These are phyloP conservation scores for Ustilago bromivora DNA, from an alignment of 1,284 basidiomycete genomes.

Conservation along the genomic window DNA sequence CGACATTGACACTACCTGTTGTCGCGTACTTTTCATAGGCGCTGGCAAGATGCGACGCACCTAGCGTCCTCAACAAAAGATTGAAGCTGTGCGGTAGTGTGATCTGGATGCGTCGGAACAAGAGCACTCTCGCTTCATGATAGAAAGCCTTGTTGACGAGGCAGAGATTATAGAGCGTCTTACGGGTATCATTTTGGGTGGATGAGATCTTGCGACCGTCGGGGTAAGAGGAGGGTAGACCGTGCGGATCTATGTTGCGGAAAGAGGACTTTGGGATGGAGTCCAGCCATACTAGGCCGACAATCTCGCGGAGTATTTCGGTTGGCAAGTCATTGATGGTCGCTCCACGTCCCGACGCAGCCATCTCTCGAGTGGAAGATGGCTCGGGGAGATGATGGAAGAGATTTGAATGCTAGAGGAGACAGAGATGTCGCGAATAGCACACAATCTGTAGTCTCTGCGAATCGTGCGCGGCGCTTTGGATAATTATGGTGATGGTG, in stretches of 20 bases:
- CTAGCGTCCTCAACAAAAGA: conserved; percentile 58
- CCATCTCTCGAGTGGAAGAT: conserved; percentile 33
- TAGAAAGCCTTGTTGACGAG: conserved; percentile 65
- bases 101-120: conserved; percentile 66
- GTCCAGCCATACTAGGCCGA: conserved; percentile 61
- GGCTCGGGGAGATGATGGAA: neutral
- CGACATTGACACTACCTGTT: conserved; percentile 51
- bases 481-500: neutral
- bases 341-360: conserved; percentile 32
- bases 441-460: neutral
- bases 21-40: conserved; percentile 59
- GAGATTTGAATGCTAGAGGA: neutral
- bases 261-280: conserved; percentile 62
- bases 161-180: conserved; percentile 63
- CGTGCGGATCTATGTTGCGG: conserved; percentile 64
- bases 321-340: conserved; percentile 54
- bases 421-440: neutral
- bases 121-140: conserved; percentile 61
- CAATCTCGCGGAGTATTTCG: conserved; percentile 61
- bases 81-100: conserved; percentile 66
- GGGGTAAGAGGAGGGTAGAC: conserved; percentile 61
- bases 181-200: conserved; percentile 57
- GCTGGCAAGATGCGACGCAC: conserved; percentile 57
- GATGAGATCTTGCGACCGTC: conserved; percentile 61
- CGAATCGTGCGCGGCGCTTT: neutral